phyloP scores from a whole-genome alignment of 768 basidiomycete genomes.

The Pleurotus sapidus region DNA sequence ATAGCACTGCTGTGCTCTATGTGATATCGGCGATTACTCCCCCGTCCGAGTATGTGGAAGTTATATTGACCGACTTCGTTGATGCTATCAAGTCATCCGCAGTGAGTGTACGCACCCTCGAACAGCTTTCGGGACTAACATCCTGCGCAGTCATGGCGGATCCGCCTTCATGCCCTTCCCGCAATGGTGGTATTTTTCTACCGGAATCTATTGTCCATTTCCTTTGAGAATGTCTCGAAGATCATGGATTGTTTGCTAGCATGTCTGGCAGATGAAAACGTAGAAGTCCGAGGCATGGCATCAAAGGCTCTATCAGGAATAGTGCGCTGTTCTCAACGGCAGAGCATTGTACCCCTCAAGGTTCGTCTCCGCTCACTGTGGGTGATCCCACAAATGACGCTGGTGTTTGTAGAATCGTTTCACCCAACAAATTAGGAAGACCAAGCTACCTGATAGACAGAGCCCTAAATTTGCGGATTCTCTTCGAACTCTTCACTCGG shows the following conservation, averaged over 20 bases:
- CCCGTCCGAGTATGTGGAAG: conserved; percentile 60
- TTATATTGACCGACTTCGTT: conserved; percentile 60
- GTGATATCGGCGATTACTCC: conserved; percentile 81
- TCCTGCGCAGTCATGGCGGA: conserved; percentile 83
- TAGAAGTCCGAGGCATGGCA: conserved; percentile 91
- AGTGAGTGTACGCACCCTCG: conserved; percentile 37
- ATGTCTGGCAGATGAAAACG: conserved; percentile 86
- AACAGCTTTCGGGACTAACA: conserved; percentile 20
- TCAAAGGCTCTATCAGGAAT: conserved; percentile 84
- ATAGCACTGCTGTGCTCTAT: conserved; percentile 77
- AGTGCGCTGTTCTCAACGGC: conserved; percentile 85
- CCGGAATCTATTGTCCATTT: conserved; percentile 78
- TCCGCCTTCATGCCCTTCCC: conserved; percentile 85
- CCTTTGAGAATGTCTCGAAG: conserved; percentile 59
- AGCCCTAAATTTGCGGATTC: conserved; percentile 72
- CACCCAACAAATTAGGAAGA: conserved; percentile 54
- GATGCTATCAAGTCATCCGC: conserved; percentile 74
- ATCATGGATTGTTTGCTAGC: conserved; percentile 83
- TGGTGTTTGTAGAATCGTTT: conserved; percentile 67
- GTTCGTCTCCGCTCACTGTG: conserved; percentile 28
- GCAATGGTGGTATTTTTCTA: conserved; percentile 90
- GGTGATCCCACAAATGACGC: no score
- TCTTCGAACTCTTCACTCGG: conserved; percentile 77
- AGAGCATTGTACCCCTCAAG: conserved; percentile 82
- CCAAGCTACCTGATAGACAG: conserved; percentile 63